phyloP scores from a whole-genome alignment of 129 eudicot species.

The Apium graveolens region DNA sequence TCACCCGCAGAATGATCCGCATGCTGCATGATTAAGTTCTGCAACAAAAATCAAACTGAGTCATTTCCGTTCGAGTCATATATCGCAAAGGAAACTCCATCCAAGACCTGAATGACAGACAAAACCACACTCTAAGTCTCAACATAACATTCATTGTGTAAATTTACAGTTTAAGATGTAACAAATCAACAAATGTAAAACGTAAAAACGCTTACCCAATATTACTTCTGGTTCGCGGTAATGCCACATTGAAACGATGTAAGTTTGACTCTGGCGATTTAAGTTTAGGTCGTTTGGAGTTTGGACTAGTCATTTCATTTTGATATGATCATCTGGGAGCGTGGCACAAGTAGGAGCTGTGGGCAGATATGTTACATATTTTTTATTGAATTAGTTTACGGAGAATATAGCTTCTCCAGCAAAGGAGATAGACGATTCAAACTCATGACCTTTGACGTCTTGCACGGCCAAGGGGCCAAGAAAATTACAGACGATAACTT shows the following conservation, averaged over 20 bases:
- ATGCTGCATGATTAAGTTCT: conserved; percentile 72
- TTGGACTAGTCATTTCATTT: no score
- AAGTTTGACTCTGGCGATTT: conserved; percentile 60
- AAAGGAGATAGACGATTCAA: no score
- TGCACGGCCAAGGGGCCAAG: neutral
- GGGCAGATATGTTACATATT: no score
- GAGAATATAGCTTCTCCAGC: no score
- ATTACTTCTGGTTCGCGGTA: conserved; percentile 99
- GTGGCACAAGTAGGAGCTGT: no score
- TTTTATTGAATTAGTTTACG: no score
- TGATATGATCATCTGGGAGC: no score
- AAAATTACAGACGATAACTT: no score
- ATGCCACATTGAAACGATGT: conserved; percentile 82
- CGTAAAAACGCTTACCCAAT: conserved; percentile 18
- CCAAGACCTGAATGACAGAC: conserved; percentile 43
- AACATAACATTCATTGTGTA: neutral
- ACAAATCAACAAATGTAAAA: neutral
- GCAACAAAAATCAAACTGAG: neutral
- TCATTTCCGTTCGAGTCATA: conserved; percentile 49
- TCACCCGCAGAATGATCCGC: conserved; percentile 68
- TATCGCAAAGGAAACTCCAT: conserved; percentile 91
- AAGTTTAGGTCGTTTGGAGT: no score
- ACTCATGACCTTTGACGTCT: no score
- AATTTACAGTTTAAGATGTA: neutral
- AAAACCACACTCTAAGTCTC: neutral